Evolutionary conservation across 768 basidiomycete genomes (phyloP), one percentile per base, ranked within the genome.

Genomic region (Boletellus ananas): DNA sequence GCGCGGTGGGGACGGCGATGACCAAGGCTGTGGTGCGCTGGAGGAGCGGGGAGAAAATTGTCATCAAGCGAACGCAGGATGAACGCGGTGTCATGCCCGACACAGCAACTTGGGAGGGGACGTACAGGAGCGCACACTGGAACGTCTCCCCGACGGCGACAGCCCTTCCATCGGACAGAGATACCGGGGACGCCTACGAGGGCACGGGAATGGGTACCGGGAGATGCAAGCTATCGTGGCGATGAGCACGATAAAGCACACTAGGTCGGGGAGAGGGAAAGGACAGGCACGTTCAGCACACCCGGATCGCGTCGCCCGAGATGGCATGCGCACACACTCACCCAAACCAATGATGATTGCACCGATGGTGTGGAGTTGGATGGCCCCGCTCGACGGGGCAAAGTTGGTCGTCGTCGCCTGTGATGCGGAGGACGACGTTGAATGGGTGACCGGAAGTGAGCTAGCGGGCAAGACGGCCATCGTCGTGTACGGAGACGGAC

Each of bases 301-400:
- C 29, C 29, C 6, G 2, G 29, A 8, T 7, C 29, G 3, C 4
- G 10, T 52, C 36, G 50, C 5, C 45, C 42, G 7, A 21, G 9
- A 31, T 40, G 36, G 36, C 17, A 1, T 6, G 12, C 1, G 13
- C 12, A 23, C 7, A 5, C 21, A 0, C 14, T 47, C 58, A 62
- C 61, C 49, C 31, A 57, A 16, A 12, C 61, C 49, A 6, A 60
- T 14, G 25, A 57, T 45, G 25, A 57, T 55, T 1, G 39, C 49
- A 2, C 46, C 1, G 18, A 62, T 48, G 1, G 61, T 62, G 17
- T 27, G 13, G 17, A 20, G 23, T 33, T 60, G 52, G 2, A 60
- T 48, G 6, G 42, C 11, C 18, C 41, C 50, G 4, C 5, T 21
- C 2, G 55, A 14, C 4, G 55, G 8, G 4, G 25, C 4, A 4